Evolutionary conservation across 768 basidiomycete genomes (phyloP).

Genomic region (Lactarius hatsudake): DNA sequence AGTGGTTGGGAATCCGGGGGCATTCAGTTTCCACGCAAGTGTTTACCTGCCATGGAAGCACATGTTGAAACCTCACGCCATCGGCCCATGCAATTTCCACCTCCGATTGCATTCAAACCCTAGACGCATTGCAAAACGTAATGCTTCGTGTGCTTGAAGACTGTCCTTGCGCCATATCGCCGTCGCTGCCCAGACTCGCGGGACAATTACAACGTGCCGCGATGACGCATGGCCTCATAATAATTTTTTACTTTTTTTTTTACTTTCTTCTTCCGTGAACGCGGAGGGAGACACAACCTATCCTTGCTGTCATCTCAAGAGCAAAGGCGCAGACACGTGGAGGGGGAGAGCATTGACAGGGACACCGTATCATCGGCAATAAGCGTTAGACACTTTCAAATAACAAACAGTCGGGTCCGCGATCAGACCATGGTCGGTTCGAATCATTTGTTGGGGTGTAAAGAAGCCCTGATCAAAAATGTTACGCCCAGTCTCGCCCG

Average conservation of each 20-base stretch:
- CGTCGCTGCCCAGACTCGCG: constrained; percentile 19
- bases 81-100: constrained; percentile 23
- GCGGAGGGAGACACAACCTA: constrained; percentile 13
- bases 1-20: constrained; percentile 6
- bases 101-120: constrained; percentile 26
- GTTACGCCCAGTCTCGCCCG: background rate
- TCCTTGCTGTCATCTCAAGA: constrained; percentile 8
- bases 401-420: constrained; percentile 19
- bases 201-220: constrained; percentile 18
- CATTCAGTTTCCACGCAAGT: constrained; percentile 3
- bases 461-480: constrained; percentile 6
- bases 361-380: constrained; percentile 19
- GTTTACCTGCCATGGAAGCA: constrained; percentile 17
- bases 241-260: background rate
- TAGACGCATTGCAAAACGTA: constrained; percentile 24
- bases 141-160: constrained; percentile 25
- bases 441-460: constrained; percentile 7
- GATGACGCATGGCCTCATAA: constrained; percentile 10
- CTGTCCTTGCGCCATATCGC: constrained; percentile 17
- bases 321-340: constrained; percentile 14
- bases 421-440: constrained; percentile 24
- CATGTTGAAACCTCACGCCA: constrained; percentile 22
- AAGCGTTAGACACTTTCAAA: constrained; percentile 27
- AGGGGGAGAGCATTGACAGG: constrained; percentile 7
- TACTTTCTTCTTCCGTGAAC: background rate